Evolutionary conservation across 2,329 filamentous ascomycete species (phyloP), one percentile per base, ranked within the genome.

Genomic region (Monilinia fructigena): DNA sequence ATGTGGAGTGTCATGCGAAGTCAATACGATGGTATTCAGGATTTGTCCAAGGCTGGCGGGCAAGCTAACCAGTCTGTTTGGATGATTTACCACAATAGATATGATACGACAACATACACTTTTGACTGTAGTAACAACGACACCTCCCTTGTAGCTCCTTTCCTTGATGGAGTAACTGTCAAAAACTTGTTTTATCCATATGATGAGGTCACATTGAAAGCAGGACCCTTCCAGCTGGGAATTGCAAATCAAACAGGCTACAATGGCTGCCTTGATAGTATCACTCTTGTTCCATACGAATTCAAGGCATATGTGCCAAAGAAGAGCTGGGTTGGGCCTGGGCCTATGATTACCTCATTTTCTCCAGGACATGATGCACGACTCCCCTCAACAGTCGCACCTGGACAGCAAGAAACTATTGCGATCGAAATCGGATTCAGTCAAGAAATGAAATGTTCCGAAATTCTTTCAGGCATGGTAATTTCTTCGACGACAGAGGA

Each of bases 171-270:
- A 16, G 83, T 81, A 1, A 83, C 79, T 0, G 86, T 89, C 68
- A 85, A 83, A 72, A 88, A 88, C 71, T 73, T 89, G 16, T 87
- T 89, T 74, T 85, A 83, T 72, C 86, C 86, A 0, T 86, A 85
- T 70, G 85, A 86, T 31, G 81, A 85, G 68, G 77, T 82, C 66
- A 81, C 76, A 0, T 76, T 89, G n/a, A 78, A 79, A 59, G 73
- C 75, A 1, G 82, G 84, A 1, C 74, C 78, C 1, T 75, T 78
- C 5, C 77, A 77, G 40, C 78, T 86, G 50, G 79, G 79, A 16
- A 78, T 85, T 54, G 80, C 82, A 65, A 79, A 79, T 2, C 82
- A 81, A 0, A 77, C 73, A 0, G 75, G 80, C 3, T 77, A 73
- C 58, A 86, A 85, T 67, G 87, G 85, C 84, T 85, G 68, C 86